Base-by-base conservation (phyloP, 208 protist genomes). In the Tritrichomonas foetus region DNA sequence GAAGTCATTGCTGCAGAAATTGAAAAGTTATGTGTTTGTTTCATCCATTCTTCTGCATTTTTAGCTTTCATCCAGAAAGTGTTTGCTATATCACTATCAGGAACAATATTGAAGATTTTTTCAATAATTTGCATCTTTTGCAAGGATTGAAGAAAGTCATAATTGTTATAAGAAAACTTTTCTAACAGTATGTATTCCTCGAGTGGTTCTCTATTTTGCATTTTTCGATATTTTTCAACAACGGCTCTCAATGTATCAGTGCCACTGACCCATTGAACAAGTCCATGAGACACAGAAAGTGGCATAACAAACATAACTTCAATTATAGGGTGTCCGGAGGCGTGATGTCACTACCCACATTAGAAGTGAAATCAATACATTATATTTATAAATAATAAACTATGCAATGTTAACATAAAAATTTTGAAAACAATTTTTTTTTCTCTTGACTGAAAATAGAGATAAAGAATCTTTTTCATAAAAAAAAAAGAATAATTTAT, bases 241-340 rank as follows among this genome's bases (percentile, higher is more conserved):
- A 89, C 27, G 1, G 20, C 47, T 36, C 78, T 9, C 0, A 89
- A 39, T 89, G 78, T 89, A 16, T 89, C 47, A 53, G 78, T 89
- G 20, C 78, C 78, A 33, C 47, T 89, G 3, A 57, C 78, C 78
- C 78, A 89, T 57, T 89, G 78, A 16, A 89, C 78, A 33, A 89
- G 44, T 1, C 78, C 78, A n/a, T 89, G 78, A 3, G 44, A 49
- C 47, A 89, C 57, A 57, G 78, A 89, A 57, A 89, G 20, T 39
- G 78, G 78, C 8, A 89, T 89, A 33, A 89, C 78, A 57, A 25
- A 20, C 41, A 89, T 57, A 53, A 47, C 41, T 36, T 47, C 78
- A 89, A 89, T 89, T 0, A 89, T n/a, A n/a, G n/a, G n/a, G n/a
- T n/a, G n/a, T n/a, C n/a, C n/a, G n/a, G n/a, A n/a, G n/a, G n/a